These are phyloP conservation scores for Aegle marmelos DNA, from an alignment of 345 rosid species.

Conservation along the genomic window DNA sequence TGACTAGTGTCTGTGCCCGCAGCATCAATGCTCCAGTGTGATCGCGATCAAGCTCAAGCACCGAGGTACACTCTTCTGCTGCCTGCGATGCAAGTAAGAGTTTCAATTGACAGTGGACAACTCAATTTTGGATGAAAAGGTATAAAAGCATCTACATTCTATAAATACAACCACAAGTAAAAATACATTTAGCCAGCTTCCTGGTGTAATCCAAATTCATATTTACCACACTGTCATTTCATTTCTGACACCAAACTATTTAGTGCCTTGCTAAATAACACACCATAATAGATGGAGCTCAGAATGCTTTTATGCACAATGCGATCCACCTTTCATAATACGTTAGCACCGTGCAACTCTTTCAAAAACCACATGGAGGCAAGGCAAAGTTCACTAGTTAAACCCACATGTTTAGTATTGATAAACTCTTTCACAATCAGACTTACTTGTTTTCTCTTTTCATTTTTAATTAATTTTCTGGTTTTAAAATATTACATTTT, in stretches of 20 bases:
- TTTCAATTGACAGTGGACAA: not conserved
- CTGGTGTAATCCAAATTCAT: not conserved
- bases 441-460: not conserved
- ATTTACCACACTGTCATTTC: not conserved
- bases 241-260: not conserved
- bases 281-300: not conserved
- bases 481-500: too few species aligned
- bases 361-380: not conserved
- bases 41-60: slow-evolving; percentile 83
- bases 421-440: not conserved
- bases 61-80: slow-evolving; percentile 87
- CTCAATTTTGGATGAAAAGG: not conserved
- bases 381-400: not conserved
- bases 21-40: slow-evolving; percentile 94
- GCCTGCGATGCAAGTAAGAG: slow-evolving; percentile 45
- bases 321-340: not conserved
- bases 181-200: not conserved
- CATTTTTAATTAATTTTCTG: too few species aligned
- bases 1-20: slow-evolving; percentile 87
- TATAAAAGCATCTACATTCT: not conserved
- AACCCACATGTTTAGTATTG: not conserved
- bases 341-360: not conserved
- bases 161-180: not conserved
- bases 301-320: not conserved
- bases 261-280: not conserved